A percentile compares a stretch with the other conserved stretches of the same genome.
Evolutionary conservation across 2,329 filamentous ascomycete genomes (phyloP).

Genomic region (Penicillium brasilianum): DNA sequence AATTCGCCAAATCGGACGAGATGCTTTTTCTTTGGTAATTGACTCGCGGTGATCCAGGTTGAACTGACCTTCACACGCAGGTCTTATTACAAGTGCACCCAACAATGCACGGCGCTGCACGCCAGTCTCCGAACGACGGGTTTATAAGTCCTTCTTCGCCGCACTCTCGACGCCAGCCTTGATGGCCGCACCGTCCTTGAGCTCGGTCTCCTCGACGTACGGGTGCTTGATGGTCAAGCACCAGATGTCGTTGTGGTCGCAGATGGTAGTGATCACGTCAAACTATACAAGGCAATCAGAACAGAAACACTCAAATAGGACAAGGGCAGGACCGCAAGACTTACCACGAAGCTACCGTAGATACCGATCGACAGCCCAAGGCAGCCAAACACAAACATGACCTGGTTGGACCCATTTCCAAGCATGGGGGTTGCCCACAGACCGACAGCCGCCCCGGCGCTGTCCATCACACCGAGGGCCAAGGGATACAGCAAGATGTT

Average conservation of each 20-base stretch:
- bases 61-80: slow-evolving; percentile 21
- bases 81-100: neutral
- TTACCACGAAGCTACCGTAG: slow-evolving; percentile 92
- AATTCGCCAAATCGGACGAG: neutral
- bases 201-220: slow-evolving; percentile 49
- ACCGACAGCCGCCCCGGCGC: slow-evolving; percentile 70
- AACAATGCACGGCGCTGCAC: neutral
- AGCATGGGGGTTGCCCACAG: slow-evolving; percentile 72
- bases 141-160: slow-evolving; percentile 35
- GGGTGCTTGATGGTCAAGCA: slow-evolving; percentile 96
- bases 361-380: slow-evolving; percentile 83
- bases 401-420: slow-evolving; percentile 80
- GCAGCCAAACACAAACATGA: slow-evolving; percentile 88
- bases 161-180: slow-evolving; percentile 31
- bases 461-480: slow-evolving; percentile 77
- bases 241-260: slow-evolving; percentile 98
- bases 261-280: slow-evolving; percentile 96
- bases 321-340: slow-evolving; percentile 27
- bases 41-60: slow-evolving; percentile 24
- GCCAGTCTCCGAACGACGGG: neutral
- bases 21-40: neutral
- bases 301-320: neutral
- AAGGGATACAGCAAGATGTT: slow-evolving; percentile 84
- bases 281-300: slow-evolving; percentile 50
- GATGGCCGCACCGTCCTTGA: slow-evolving; percentile 32